Base-by-base conservation (phyloP, 1,139 yeast species). In the Hyphopichia fennica region DNA sequence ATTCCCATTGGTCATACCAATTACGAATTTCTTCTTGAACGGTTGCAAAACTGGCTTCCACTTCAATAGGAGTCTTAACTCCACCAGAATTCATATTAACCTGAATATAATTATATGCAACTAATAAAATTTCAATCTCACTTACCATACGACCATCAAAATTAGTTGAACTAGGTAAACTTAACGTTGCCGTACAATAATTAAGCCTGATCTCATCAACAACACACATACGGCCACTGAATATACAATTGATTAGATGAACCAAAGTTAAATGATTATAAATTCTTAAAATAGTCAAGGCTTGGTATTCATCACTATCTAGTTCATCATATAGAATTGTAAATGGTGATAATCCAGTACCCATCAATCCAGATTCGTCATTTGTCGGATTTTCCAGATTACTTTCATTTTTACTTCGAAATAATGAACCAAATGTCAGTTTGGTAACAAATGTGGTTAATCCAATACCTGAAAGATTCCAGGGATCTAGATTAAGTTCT, bases 101-200 rank as follows among this genome's bases (percentile, higher is more conserved):
- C 53, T 83, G 87, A 27, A 83, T 65, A 54, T 74, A 85, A 45
- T 77, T 79, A 59, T 86, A 86, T 1, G 87, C 71, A 15, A 84
- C 72, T 29, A 81, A 62, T 43, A 84, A 78, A 10, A 86, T 71
- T 16, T 83, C 79, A 41, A 86, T 82, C 60, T 87, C 96, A 41
- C 91, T 85, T 14, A 87, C 85, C 82, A 87, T 86, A 46, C 95
- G 65, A 13, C 90, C 91, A 57, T 87, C 96, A 56, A 87, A 87
- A 53, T 85, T 85, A 3, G 93, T 85, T 0, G 93, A 82, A 36
- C 79, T 72, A 2, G 83, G 73, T 32, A 84, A 65, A 33, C 83
- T 81, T 37, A 84, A 65, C 1, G 85, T 77, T 8, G 84, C 73
- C 18, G 81, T 73, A 45, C 90, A 82, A 50, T 81, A 77, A 47